Base-by-base conservation (phyloP, 2,329 filamentous ascomycete genomes). In the Fonsecaea erecta region DNA sequence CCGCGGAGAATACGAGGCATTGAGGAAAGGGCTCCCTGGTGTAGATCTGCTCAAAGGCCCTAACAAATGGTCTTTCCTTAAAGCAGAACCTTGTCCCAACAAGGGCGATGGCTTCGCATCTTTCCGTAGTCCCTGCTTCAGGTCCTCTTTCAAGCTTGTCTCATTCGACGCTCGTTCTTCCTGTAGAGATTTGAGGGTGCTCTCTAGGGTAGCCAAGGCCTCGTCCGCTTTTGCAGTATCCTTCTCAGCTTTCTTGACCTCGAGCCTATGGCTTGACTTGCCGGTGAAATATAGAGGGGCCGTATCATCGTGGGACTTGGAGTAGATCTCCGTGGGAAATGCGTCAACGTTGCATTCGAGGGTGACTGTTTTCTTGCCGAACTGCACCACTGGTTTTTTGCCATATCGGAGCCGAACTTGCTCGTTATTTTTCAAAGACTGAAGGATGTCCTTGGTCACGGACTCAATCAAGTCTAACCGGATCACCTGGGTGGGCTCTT, bases 111-210 rank as follows among this genome's bases (percentile, higher is more conserved):
- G 76, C 37, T 75, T 76, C 32, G 62, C 53, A 34, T 68, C 66
- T 26, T 68, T 66, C 34, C 53, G 62, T 16, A 58, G 35, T 48
- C 26, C 52, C 59, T 61, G 61, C 52, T 79, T 77, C 32, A 77
- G 65, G 56, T 78, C 77, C 14, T 76, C 74, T 60, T 80, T 77
- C 37, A 79, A 71, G 60, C 76, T 75, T 1, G 77, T 79, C 78
- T 84, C 84, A 74, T 85, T 86, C 40, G 85, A 85, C 75, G 87
- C 82, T 75, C 87, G 87, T 69, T 86, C 82, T 72, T 86, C 80
- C 72, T 86, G 80, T 58, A 85, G 82, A 24, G 84, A 83, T 66
- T 82, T 86, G 74, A 89, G 79, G 71, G 81, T 87, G 73, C 81
- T 85, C 75, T 87, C 83, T 60, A 89, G 78, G 43, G 81, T 82